Evolutionary conservation across 2,329 filamentous ascomycete species (phyloP).

Genomic region (Seiridium cupressi): DNA sequence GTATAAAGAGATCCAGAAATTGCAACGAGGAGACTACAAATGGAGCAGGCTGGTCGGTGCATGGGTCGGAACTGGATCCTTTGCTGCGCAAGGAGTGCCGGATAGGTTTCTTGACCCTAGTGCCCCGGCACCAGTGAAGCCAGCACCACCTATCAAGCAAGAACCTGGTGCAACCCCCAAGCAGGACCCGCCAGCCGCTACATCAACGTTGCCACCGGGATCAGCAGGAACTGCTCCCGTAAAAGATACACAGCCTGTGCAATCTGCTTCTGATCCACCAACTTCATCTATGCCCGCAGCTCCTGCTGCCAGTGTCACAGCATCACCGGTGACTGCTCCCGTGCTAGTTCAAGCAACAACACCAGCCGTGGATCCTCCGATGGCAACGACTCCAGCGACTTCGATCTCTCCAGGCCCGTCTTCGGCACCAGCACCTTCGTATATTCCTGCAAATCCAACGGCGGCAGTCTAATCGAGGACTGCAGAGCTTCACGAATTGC

Average conservation of each 20-base stretch:
- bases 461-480: not conserved
- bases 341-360: not conserved
- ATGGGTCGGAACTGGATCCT: constrained; percentile 70
- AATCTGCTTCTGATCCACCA: not conserved
- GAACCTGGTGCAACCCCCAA: not conserved
- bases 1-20: constrained; percentile 76
- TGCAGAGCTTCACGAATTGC: not conserved
- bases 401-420: not conserved
- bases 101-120: constrained; percentile 62
- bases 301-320: not conserved
- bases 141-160: constrained; percentile 10
- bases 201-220: not conserved
- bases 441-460: not conserved
- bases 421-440: not conserved
- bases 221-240: not conserved
- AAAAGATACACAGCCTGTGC: not conserved
- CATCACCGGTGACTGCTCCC: not conserved
- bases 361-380: not conserved
- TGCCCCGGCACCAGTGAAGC: constrained; percentile 25
- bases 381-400: not conserved
- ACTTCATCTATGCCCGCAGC: not conserved
- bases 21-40: constrained; percentile 70
- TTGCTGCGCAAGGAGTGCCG: constrained; percentile 74
- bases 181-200: not conserved
- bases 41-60: constrained; percentile 82